Conservation (phyloP, 495 filamentous ascomycete genomes). For the Trichocladium uniseriatum region DNA sequence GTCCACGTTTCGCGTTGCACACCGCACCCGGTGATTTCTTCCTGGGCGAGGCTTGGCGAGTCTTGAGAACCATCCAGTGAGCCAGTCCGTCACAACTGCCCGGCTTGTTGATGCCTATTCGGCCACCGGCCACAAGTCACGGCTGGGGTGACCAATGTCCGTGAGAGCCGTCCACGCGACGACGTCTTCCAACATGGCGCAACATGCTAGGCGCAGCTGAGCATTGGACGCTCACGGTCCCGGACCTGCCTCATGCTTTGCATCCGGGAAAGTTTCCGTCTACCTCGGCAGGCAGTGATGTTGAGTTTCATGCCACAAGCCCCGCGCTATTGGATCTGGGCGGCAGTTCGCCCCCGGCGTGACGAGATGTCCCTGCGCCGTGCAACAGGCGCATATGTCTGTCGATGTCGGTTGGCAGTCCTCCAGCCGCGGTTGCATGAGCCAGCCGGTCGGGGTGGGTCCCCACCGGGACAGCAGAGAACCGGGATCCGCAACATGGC, state of each 20-base stretch:
- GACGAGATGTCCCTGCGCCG: constrained; percentile 20
- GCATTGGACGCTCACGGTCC: constrained; percentile 6
- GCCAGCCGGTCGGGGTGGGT: constrained; percentile 4
- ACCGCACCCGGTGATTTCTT: constrained; percentile 5
- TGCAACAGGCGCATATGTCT: constrained; percentile 12
- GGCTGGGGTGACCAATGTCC: too few relatives aligned
- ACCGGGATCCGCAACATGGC: too few relatives aligned
- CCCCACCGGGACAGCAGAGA: not conserved
- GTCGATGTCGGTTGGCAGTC: constrained; percentile 18
- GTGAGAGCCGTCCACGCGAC: too few relatives aligned
- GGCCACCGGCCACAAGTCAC: constrained; percentile 2
- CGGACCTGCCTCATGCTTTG: constrained; percentile 6
- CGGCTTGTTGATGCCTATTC: constrained; percentile 12
- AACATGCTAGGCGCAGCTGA: too few relatives aligned
- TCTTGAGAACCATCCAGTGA: too few relatives aligned
- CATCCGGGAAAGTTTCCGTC: constrained; percentile 13
- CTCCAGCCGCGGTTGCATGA: not conserved
- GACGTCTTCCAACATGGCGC: too few relatives aligned
- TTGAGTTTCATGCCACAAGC: constrained; percentile 21
- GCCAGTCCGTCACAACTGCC: constrained; percentile 6
- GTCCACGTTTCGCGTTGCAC: constrained; percentile 22
- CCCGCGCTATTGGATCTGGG: constrained; percentile 15
- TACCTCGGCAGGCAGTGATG: constrained; percentile 10
- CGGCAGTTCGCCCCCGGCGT: constrained; percentile 15
- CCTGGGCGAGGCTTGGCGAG: constrained; percentile 14